These are phyloP conservation scores for Stipa capillata DNA, from an alignment of 176 grass and related monocot species.

Conservation along the genomic window DNA sequence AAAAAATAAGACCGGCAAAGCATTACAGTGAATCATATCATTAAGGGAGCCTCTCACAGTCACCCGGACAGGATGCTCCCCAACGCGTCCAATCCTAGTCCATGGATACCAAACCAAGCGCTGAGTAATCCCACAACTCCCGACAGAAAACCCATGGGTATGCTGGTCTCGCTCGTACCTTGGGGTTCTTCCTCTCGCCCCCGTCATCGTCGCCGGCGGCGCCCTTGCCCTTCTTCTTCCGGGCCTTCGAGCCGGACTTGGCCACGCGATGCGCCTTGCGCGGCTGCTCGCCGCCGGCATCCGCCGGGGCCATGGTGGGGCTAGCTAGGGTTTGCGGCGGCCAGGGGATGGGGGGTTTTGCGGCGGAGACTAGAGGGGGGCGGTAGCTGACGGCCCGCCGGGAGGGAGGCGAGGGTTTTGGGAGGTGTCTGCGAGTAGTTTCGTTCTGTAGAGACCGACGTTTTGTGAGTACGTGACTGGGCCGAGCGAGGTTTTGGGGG, in stretches of 20 bases:
- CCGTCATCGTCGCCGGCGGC: constrained; percentile 32
- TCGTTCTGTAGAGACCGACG: background rate
- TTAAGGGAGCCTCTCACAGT: background rate
- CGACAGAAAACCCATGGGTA: background rate
- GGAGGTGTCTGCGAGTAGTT: background rate
- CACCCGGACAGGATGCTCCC: background rate
- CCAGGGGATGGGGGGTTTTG: background rate
- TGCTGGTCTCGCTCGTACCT: constrained; percentile 34
- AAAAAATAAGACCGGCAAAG: background rate
- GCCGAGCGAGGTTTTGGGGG: background rate
- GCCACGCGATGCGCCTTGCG: constrained; percentile 76
- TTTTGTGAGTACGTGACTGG: background rate
- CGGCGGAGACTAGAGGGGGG: background rate
- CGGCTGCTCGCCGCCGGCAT: constrained; percentile 36
- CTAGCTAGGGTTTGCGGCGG: background rate
- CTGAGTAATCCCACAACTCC: background rate
- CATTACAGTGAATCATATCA: too few species aligned
- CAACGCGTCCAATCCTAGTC: background rate
- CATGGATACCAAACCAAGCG: background rate
- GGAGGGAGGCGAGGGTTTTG: constrained; percentile 18
- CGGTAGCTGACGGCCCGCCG: background rate
- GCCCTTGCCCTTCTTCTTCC: constrained; percentile 61
- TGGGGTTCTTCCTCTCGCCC: constrained; percentile 62
- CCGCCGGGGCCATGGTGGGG: constrained; percentile 39
- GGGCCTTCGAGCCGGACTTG: constrained; percentile 62